These are phyloP conservation scores for Ascochyta koolunga DNA, from an alignment of 2,329 filamentous ascomycete species.

Conservation along the genomic window DNA sequence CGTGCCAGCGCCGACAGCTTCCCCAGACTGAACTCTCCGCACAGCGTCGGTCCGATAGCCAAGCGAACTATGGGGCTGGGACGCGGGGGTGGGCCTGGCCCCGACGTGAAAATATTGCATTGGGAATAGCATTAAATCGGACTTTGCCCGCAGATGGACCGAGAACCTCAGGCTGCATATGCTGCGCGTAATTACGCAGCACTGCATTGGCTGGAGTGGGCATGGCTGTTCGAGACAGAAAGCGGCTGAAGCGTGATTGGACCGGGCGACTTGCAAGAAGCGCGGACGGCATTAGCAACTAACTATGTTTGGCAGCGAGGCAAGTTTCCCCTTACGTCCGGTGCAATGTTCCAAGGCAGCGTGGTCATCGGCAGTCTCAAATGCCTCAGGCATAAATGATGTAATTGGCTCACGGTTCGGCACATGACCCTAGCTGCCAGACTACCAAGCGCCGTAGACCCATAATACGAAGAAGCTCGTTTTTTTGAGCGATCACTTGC, in stretches of 20 bases:
- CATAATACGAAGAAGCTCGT: too few relatives aligned
- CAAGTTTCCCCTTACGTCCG: slow-evolving; percentile 1
- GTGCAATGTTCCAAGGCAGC: neutral
- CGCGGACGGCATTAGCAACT: slow-evolving; percentile 5
- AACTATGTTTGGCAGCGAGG: slow-evolving; percentile 3
- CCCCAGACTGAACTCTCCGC: slow-evolving; percentile 9
- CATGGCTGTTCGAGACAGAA: neutral
- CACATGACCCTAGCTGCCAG: neutral
- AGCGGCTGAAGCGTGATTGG: slow-evolving; percentile 6
- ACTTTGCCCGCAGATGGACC: neutral
- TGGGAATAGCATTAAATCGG: neutral
- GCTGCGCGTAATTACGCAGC: neutral
- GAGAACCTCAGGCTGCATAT: neutral
- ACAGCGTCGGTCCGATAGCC: slow-evolving; percentile 4
- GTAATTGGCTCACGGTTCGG: neutral
- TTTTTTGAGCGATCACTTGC: too few relatives aligned
- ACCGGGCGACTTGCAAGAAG: neutral
- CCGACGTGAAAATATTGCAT: neutral
- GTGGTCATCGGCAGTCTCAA: neutral
- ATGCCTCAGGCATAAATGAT: slow-evolving; percentile 6
- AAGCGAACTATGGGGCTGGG: slow-evolving; percentile 10
- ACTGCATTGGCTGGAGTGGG: slow-evolving; percentile 4
- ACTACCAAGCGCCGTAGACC: neutral
- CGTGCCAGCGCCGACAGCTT: slow-evolving; percentile 3
- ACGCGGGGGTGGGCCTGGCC: slow-evolving; percentile 9